Evolutionary conservation across 805 yeast genomes (phyloP).

Genomic region (Ogataea nitratoaversa): DNA sequence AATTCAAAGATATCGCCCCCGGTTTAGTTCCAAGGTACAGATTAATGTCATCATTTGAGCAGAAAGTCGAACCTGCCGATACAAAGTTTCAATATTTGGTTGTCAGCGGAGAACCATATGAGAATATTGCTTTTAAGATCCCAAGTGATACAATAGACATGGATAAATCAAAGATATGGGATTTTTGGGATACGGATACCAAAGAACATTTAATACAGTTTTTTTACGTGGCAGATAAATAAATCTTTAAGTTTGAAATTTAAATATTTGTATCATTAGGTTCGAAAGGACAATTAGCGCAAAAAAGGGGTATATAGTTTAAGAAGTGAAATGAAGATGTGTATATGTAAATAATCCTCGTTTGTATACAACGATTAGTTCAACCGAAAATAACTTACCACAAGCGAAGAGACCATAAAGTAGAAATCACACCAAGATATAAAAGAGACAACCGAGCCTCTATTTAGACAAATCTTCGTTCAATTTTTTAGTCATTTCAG

Average conservation of each 20-base stretch:
- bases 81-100: conserved; percentile 65
- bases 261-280: too few relatives aligned
- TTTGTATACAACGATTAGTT: background rate
- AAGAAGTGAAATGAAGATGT: background rate
- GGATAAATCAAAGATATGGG: conserved; percentile 49
- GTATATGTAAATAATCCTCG: background rate
- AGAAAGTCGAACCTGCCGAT: conserved; percentile 40
- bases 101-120: conserved; percentile 87
- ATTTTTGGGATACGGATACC: conserved; percentile 69
- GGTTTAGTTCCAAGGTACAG: conserved; percentile 60
- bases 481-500: conserved; percentile 41
- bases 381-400: background rate
- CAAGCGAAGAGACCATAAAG: background rate
- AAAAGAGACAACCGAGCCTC: background rate
- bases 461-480: conserved; percentile 3
- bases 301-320: conserved; percentile 10
- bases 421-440: background rate
- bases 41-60: conserved; percentile 75
- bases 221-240: too few relatives aligned
- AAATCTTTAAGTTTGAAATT: too few relatives aligned
- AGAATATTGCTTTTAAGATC: conserved; percentile 69
- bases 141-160: conserved; percentile 54
- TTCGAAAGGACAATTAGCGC: too few relatives aligned
- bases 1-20: conserved; percentile 44
- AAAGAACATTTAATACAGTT: conserved; percentile 69